Percentiles rank a stretch among this genome's conserved stretches.
Evolutionary conservation across 2,329 filamentous ascomycete genomes (phyloP).

Genomic region (Penicillium sp.): DNA sequence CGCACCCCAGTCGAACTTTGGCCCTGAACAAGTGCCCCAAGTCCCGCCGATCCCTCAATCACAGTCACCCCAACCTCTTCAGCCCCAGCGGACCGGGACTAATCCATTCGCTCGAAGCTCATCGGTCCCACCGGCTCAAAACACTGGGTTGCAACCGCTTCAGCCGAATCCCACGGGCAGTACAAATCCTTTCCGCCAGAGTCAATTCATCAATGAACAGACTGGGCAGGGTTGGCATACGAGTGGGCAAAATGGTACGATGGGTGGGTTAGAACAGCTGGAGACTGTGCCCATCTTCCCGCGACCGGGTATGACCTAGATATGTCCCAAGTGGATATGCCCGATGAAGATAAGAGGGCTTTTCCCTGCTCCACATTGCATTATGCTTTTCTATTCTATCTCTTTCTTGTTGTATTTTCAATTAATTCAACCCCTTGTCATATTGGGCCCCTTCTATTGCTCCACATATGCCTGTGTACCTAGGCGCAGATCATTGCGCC

Average conservation of each 20-base stretch:
- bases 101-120: constrained; percentile 67
- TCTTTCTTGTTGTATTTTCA: constrained; percentile 13
- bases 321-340: not conserved
- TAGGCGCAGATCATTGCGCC: not conserved
- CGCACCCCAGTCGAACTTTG: constrained; percentile 26
- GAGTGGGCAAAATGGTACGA: constrained; percentile 68
- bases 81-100: constrained; percentile 64
- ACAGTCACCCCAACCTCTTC: constrained; percentile 43
- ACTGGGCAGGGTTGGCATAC: constrained; percentile 89
- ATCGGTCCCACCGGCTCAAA: constrained; percentile 39
- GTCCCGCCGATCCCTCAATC: constrained; percentile 39
- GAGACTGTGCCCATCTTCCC: constrained; percentile 84
- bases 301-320: constrained; percentile 59
- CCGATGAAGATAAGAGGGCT: not conserved
- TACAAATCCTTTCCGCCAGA: constrained; percentile 94
- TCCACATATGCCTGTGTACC: not conserved
- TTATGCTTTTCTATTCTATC: constrained; percentile 2
- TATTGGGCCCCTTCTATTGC: constrained; percentile 3
- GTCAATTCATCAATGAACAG: constrained; percentile 81
- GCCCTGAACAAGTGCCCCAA: constrained; percentile 29
- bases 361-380: constrained; percentile 12
- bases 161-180: constrained; percentile 78
- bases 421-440: constrained; percentile 6
- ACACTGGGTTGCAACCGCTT: constrained; percentile 49
- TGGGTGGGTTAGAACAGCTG: constrained; percentile 72